Evolutionary conservation across 441 rosid genomes (phyloP).

Genomic region (Capsella rubella): DNA sequence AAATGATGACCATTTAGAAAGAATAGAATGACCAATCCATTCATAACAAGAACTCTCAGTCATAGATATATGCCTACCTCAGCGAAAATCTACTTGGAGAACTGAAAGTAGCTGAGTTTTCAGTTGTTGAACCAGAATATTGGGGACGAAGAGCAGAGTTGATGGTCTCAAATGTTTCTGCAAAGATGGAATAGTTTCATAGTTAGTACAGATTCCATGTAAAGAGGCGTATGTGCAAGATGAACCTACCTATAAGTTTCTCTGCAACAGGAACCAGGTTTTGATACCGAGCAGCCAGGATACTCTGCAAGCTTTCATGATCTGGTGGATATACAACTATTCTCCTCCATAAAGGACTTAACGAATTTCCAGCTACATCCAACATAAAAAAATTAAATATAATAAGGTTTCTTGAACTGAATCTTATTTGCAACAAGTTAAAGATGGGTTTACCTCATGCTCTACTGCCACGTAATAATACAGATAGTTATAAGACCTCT

Average conservation of each 20-base stretch:
- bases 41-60: conserved; percentile 18
- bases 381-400: conserved; percentile 12
- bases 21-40: conserved; percentile 33
- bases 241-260: conserved; percentile 76
- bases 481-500: conserved; percentile 6
- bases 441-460: conserved; percentile 9
- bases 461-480: conserved; percentile 8
- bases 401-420: conserved; percentile 1
- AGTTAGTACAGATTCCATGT: conserved; percentile 29
- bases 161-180: conserved; percentile 81
- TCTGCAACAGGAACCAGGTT: conserved; percentile 67
- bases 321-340: conserved; percentile 79
- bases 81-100: conserved; percentile 69
- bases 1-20: conserved; percentile 42
- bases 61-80: conserved; percentile 57
- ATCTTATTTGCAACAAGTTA: conserved; percentile 20
- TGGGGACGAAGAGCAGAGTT: conserved; percentile 54
- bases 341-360: conserved; percentile 88
- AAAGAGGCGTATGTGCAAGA: conserved; percentile 23
- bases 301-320: conserved; percentile 66
- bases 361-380: conserved; percentile 69
- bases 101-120: conserved; percentile 50
- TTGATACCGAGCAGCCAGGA: conserved; percentile 77
- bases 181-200: conserved; percentile 37
- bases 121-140: conserved; percentile 49